Evolutionary conservation across 1,284 basidiomycete species (phyloP), one percentile per base, ranked within the genome.

Genomic region (Lentinula novae-zelandiae): DNA sequence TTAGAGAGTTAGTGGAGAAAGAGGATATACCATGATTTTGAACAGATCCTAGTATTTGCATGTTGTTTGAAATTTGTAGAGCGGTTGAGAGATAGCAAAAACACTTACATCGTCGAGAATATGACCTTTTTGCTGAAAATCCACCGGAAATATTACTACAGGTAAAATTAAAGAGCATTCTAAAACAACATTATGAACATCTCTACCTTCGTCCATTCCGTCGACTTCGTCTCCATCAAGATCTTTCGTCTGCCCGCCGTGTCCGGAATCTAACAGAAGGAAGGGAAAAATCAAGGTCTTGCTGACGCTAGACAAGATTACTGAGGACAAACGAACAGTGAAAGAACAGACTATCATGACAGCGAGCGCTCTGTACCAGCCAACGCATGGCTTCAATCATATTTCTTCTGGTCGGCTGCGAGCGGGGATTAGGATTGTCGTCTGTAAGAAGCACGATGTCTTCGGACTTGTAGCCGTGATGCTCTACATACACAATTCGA

Each of bases 371-470:
- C 31, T 77, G 73, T 2, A 96, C 91, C n/a, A 96, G 83, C 94
- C 94, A 96, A 50, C 78, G 79, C 91, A 95, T 95, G 0, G 87
- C 92, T 27, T 82, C 79, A n/a, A 93, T 69, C 64, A 97, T 92
- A 71, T 96, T 96, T 62, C 75, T 75, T 60, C 82, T 78, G 0
- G 93, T 96, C 0, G 95, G 95, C 42, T 81, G 77, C 54, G 82
- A 75, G 39, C 85, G 78, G 10, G 82, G 77, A 67, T 89, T 80
- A 2, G 69, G 71, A 0, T 80, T 75, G 63, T 92, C 86, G 70
- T 97, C 95, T 1, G 89, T 89, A 49, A 97, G 80, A 58, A 95
- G 69, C 42, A 93, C 84, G 49, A 96, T 90, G 68, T 96, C 85
- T 9, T 86, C 83, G 1, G 79, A 66, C 62, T 81, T 80, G 73